These are phyloP conservation scores for Monilinia laxa DNA, from an alignment of 2,329 filamentous ascomycete genomes.

Conservation along the genomic window DNA sequence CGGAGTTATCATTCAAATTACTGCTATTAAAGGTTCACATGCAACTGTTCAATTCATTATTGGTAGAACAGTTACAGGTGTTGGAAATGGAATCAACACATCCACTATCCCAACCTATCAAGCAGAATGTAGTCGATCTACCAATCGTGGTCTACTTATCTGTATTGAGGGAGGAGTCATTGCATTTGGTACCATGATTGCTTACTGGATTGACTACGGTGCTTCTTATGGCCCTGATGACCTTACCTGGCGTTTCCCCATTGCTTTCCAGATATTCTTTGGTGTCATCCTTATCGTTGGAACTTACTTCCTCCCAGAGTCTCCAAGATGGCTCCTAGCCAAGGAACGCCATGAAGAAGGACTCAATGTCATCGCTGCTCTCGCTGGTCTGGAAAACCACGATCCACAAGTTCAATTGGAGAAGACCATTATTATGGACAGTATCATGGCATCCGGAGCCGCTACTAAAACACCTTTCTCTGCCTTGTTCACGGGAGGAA, in stretches of 20 bases:
- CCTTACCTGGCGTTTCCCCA: conserved; percentile 84
- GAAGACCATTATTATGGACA: conserved; percentile 40
- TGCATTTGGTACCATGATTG: conserved; percentile 69
- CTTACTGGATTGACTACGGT: conserved; percentile 98
- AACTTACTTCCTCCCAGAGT: conserved; percentile 90
- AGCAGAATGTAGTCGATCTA: conserved; percentile 52
- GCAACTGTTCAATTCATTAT: conserved; percentile 57
- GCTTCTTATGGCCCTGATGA: conserved; percentile 84
- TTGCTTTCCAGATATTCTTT: conserved; percentile 92
- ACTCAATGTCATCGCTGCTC: conserved; percentile 93
- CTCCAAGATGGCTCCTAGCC: conserved; percentile 92
- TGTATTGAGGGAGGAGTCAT: conserved; percentile 59
- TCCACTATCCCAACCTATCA: conserved; percentile 60
- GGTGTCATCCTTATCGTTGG: conserved; percentile 78
- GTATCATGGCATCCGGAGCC: conserved; percentile 43
- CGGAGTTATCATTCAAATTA: conserved; percentile 50
- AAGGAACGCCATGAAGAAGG: conserved; percentile 97
- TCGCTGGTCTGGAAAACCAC: conserved; percentile 68
- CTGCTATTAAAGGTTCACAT: conserved; percentile 39
- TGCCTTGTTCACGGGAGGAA: conserved; percentile 51
- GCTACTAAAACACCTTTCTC: conserved; percentile 41
- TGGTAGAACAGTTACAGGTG: conserved; percentile 50
- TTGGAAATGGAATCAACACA: conserved; percentile 54
- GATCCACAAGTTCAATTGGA: conserved; percentile 43
- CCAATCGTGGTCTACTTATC: conserved; percentile 50